These are phyloP conservation scores for Trichoderma citrinoviride DNA, from an alignment of 2,329 filamentous ascomycete species.

Conservation along the genomic window DNA sequence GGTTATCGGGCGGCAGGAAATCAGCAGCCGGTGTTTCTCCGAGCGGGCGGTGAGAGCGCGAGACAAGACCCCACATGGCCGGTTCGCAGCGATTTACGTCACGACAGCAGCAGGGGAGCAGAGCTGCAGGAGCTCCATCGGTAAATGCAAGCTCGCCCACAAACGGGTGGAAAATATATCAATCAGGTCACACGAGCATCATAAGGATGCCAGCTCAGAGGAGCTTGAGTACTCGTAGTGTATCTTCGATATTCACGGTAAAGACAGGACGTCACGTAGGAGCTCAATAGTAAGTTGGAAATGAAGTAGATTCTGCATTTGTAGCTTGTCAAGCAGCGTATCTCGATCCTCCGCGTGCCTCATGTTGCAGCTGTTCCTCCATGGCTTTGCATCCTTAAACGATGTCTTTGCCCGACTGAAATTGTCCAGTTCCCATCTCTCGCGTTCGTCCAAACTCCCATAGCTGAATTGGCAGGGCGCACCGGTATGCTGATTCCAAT, in stretches of 20 bases:
- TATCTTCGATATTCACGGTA: neutral
- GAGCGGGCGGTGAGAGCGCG: constrained; percentile 27
- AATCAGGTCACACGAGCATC: constrained; percentile 8
- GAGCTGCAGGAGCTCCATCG: constrained; percentile 20
- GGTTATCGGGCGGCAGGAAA: constrained; percentile 29
- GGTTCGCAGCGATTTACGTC: constrained; percentile 8
- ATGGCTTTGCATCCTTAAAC: constrained; percentile 32
- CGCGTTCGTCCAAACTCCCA: constrained; percentile 30
- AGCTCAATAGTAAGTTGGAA: neutral
- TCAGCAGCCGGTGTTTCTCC: constrained; percentile 30
- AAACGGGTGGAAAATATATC: neutral
- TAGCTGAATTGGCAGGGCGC: constrained; percentile 22
- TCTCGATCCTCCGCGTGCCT: constrained; percentile 29
- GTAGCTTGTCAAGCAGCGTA: constrained; percentile 30
- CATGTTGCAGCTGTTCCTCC: constrained; percentile 30
- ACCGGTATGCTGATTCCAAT: constrained; percentile 12
- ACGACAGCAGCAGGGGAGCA: constrained; percentile 10
- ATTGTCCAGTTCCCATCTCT: constrained; percentile 35
- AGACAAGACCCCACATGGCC: neutral
- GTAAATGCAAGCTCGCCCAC: constrained; percentile 9
- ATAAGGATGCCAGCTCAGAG: neutral
- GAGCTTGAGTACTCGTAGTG: too few species aligned
- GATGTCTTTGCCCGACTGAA: constrained; percentile 33
- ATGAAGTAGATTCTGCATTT: constrained; percentile 29
- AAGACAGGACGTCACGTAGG: neutral